Evolutionary conservation across 345 rosid species (phyloP).

Genomic region (Melastoma malabathricum): DNA sequence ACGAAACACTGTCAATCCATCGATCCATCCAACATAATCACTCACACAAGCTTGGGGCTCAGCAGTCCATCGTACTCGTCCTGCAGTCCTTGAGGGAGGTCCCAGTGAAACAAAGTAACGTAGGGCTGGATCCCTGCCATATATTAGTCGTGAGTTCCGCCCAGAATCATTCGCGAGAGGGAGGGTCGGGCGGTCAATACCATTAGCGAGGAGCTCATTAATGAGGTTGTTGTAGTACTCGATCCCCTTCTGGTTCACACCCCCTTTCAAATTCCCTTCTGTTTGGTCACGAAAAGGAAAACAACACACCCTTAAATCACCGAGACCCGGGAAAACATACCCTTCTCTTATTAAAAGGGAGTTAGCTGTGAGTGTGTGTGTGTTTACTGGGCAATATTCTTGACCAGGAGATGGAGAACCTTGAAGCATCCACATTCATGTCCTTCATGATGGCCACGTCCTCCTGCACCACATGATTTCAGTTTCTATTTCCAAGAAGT

Average conservation of each 20-base stretch:
- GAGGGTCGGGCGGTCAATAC: constrained; percentile 6
- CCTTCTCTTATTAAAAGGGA: too few relatives aligned
- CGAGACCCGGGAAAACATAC: too few relatives aligned
- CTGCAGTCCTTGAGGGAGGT: constrained; percentile 34
- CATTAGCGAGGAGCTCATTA: constrained; percentile 20
- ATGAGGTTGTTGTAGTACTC: constrained; percentile 27
- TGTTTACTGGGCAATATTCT: constrained; percentile 32
- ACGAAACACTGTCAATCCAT: too few relatives aligned
- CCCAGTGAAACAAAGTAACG: constrained; percentile 35
- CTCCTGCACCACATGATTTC: constrained; percentile 15
- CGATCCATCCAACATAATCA: not conserved
- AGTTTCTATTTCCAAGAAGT: too few relatives aligned
- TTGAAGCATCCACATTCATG: constrained; percentile 27
- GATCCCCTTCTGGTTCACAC: constrained; percentile 21
- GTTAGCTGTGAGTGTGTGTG: too few relatives aligned
- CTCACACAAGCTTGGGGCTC: constrained; percentile 26
- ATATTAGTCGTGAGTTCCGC: not conserved
- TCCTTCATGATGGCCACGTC: constrained; percentile 26
- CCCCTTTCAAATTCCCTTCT: constrained; percentile 21
- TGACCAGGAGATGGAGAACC: constrained; percentile 44
- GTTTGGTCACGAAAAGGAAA: not conserved
- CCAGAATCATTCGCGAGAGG: not conserved
- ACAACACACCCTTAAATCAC: not conserved
- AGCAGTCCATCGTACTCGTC: constrained; percentile 34
- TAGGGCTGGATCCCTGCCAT: constrained; percentile 24